phyloP scores from a whole-genome alignment of 441 rosid species.

The Populus tomentosa region DNA sequence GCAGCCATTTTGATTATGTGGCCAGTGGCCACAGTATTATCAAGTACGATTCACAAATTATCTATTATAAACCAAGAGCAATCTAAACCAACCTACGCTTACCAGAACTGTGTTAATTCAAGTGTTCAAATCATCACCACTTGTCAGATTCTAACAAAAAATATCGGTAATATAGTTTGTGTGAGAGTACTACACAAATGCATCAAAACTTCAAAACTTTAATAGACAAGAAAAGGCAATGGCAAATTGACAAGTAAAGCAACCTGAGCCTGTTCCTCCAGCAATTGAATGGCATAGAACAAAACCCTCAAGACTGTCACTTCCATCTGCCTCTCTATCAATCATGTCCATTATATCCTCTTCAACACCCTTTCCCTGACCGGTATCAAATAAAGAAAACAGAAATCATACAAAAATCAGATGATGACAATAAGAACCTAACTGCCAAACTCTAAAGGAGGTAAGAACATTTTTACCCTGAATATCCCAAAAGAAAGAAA shows the following conservation, averaged over 20 bases:
- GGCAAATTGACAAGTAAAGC: not conserved
- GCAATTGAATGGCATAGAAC: slow-evolving; percentile 98
- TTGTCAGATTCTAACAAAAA: not conserved
- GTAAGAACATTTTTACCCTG: not conserved
- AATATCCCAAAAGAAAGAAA: not conserved
- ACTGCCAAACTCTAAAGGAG: not conserved
- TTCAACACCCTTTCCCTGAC: slow-evolving; percentile 92
- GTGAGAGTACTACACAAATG: not conserved
- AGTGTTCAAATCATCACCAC: not conserved
- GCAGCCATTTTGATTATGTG: not conserved
- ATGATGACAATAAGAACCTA: slow-evolving; percentile 3
- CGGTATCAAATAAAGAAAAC: slow-evolving; percentile 12
- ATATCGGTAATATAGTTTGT: not conserved
- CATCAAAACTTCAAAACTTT: not conserved
- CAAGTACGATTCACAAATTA: not conserved
- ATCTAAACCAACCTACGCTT: not conserved
- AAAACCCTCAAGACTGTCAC: slow-evolving; percentile 99
- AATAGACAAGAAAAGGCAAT: not conserved
- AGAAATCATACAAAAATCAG: slow-evolving; percentile 2
- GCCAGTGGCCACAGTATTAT: not conserved
- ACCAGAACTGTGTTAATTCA: not conserved
- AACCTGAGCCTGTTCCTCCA: slow-evolving; percentile 99
- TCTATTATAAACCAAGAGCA: not conserved
- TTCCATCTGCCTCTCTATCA: slow-evolving; percentile 98
- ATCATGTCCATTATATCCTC: slow-evolving; percentile 99